These are phyloP conservation scores for Xylaria sp. DNA, from an alignment of 2,329 filamentous ascomycete genomes.

Conservation along the genomic window DNA sequence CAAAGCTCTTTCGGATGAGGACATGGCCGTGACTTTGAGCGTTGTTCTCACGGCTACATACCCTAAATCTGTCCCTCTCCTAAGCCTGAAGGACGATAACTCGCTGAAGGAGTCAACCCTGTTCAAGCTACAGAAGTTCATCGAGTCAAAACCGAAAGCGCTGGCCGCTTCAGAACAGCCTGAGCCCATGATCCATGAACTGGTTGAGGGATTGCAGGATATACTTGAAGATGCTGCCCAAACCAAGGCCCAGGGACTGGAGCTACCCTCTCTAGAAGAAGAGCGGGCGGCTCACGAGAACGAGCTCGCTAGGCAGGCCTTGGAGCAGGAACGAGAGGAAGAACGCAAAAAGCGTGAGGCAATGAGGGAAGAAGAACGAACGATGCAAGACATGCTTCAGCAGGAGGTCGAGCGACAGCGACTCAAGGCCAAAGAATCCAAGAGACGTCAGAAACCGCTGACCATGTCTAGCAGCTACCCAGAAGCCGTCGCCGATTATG, in stretches of 20 bases:
- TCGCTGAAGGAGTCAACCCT: constrained; percentile 76
- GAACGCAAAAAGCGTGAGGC: constrained; percentile 66
- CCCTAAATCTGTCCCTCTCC: constrained; percentile 81
- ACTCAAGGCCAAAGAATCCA: constrained; percentile 71
- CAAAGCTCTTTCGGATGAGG: constrained; percentile 77
- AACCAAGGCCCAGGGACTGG: constrained; percentile 77
- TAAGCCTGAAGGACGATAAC: constrained; percentile 73
- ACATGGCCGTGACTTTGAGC: constrained; percentile 76
- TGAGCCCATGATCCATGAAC: constrained; percentile 69
- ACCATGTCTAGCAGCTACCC: constrained; percentile 53
- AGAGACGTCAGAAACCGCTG: constrained; percentile 67
- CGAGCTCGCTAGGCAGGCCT: constrained; percentile 69
- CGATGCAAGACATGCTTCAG: constrained; percentile 76
- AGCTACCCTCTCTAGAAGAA: constrained; percentile 87
- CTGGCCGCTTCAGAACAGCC: constrained; percentile 65
- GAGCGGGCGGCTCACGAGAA: constrained; percentile 87
- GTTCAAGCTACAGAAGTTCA: constrained; percentile 74
- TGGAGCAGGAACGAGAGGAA: constrained; percentile 65
- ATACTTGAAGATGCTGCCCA: constrained; percentile 88
- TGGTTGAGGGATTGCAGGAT: constrained; percentile 76
- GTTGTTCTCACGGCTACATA: constrained; percentile 91
- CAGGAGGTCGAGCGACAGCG: constrained; percentile 77
- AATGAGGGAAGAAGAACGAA: constrained; percentile 74
- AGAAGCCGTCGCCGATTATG: constrained; percentile 49
- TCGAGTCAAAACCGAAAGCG: constrained; percentile 67